Evolutionary conservation across 2,329 filamentous ascomycete genomes (phyloP), one percentile per base, ranked within the genome.

Genomic region (Colletotrichum liaoningense): DNA sequence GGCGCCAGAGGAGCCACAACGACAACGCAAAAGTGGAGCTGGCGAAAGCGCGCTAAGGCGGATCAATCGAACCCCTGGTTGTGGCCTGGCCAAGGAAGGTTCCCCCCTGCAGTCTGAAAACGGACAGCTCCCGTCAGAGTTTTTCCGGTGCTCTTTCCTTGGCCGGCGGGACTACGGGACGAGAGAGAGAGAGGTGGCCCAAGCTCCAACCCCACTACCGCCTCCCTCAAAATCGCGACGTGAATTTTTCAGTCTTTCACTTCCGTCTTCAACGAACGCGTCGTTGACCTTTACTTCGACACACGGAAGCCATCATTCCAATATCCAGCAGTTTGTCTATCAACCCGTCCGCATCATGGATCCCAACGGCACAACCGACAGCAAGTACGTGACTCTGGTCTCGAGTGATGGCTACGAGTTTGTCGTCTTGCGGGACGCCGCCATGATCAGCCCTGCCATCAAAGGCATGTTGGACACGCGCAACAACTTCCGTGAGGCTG

Each of bases 361-460:
- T 26, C 24, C 62, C 55, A 63, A 74, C 57, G 72, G 68, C 42
- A 69, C 65, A 52, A 56, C 72, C 35, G 62, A 75, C 22, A 90
- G 88, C 83, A 91, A 94, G 79, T 95, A 95, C 82, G 89, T 95
- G 76, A 95, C 94, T 5, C 89, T 96, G 65, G 88, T 95, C 55
- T 95, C 93, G 0, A 88, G 87, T 76, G 94, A 96, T 82, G 93
- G 90, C 77, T 95, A 91, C 80, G 93, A 95, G 84, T 95, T 94
- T 80, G 90, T 94, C 75, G 88, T 95, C 64, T 86, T 93, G 68
- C 91, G 93, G 67, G 92, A 93, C 63, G 92, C 93, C 3, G 91
- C 93, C 73, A 86, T 90, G 78, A 86, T 93, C 79, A 93, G 93
- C 77, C 91, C 91, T 42, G 89, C 92, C 72, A 93, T 96, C 84